Percentiles rank a stretch among this genome's conserved stretches.
These are phyloP conservation scores for Trametes punicea DNA, from an alignment of 768 basidiomycete species.

Conservation along the genomic window DNA sequence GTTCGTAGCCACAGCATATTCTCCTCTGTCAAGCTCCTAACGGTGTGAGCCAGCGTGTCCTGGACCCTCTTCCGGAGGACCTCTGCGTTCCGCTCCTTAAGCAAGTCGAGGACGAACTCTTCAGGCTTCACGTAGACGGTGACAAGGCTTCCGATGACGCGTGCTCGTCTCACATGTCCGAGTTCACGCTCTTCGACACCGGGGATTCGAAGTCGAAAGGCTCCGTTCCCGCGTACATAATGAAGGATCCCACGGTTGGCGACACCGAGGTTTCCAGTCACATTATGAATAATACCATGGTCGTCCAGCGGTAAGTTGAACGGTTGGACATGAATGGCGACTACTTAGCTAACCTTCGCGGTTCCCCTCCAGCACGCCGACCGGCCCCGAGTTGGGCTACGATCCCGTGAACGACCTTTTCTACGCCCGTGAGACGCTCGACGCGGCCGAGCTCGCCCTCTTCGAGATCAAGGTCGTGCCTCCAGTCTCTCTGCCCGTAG, in stretches of 20 bases:
- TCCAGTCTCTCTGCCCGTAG: neutral
- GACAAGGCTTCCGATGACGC: neutral
- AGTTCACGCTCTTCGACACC: neutral
- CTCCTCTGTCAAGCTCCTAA: neutral
- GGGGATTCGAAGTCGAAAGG: neutral
- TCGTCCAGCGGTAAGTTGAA: too few relatives aligned
- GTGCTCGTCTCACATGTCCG: neutral
- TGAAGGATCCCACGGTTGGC: too few relatives aligned
- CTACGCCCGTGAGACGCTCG: neutral
- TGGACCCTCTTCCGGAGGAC: slow-evolving; percentile 1
- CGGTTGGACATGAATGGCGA: too few relatives aligned
- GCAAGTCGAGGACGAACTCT: neutral
- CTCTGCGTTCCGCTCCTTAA: neutral
- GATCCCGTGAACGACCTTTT: neutral
- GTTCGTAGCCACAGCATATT: neutral
- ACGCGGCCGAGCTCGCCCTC: neutral
- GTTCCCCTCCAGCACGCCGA: neutral
- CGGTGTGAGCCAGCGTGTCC: neutral
- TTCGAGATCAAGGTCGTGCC: slow-evolving; percentile 6
- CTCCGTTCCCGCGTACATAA: too few relatives aligned
- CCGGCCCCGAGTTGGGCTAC: neutral
- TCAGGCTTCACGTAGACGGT: neutral
- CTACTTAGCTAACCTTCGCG: too few relatives aligned
- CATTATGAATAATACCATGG: too few relatives aligned
- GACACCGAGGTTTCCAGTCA: too few relatives aligned